phyloP scores from a whole-genome alignment of 2,329 filamentous ascomycete genomes.

The Penicillium sp. region DNA sequence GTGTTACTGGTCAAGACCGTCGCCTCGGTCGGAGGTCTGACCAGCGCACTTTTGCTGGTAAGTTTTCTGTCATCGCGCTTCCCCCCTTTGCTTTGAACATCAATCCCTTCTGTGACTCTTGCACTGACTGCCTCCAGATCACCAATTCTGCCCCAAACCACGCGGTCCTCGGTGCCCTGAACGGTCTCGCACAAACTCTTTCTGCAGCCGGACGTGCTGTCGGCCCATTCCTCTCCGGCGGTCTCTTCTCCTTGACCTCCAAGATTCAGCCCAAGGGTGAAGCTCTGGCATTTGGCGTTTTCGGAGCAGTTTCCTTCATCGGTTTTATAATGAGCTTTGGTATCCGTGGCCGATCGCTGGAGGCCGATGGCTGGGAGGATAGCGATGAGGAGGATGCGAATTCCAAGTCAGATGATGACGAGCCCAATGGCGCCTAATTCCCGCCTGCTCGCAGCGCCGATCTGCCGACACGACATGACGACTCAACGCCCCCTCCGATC shows the following conservation, averaged over 20 bases:
- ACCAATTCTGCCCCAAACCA: constrained; percentile 91
- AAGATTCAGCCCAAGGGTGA: constrained; percentile 79
- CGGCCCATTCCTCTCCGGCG: constrained; percentile 86
- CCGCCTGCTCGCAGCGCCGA: not conserved
- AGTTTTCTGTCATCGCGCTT: too few relatives aligned
- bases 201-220: constrained; percentile 87
- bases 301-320: constrained; percentile 78
- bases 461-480: constrained; percentile 19
- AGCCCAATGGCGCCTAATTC: constrained; percentile 22
- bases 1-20: constrained; percentile 88
- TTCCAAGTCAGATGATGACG: constrained; percentile 53
- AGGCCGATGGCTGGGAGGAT: constrained; percentile 60
- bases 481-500: constrained; percentile 18
- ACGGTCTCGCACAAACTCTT: constrained; percentile 91
- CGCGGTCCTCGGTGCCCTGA: constrained; percentile 83
- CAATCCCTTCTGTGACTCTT: not conserved
- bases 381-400: constrained; percentile 46
- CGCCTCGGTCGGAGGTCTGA: constrained; percentile 84
- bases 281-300: constrained; percentile 81
- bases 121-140: constrained; percentile 60
- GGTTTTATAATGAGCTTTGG: constrained; percentile 81
- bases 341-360: constrained; percentile 67
- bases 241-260: constrained; percentile 79
- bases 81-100: too few relatives aligned
- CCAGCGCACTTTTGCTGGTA: constrained; percentile 85